Evolutionary conservation across 129 eudicot genomes (phyloP), one percentile per base, ranked within the genome.

Genomic region (Oenanthe sinensis): DNA sequence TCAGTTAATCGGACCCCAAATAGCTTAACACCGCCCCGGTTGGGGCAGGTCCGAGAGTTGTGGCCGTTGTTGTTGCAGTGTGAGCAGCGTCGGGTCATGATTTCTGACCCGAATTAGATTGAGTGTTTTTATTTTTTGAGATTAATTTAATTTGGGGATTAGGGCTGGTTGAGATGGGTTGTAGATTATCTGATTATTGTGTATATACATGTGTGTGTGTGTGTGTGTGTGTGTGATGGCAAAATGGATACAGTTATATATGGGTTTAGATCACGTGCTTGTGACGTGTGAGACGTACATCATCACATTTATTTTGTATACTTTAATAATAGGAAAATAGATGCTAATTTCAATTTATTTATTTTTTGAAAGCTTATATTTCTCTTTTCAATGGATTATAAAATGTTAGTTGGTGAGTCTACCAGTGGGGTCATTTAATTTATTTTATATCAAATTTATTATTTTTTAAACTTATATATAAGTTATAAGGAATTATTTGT

Each of bases 31-130:
- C 98, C 98, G 5, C 98, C 98, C 22, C 98, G 88, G 79, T 89
- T 93, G 70, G 98, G 98, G 78, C 98, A 94, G 60, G 98, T 94
- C 77, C 98, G 73, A 0, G 98, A 89, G 83, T 94, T 94, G 80
- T 94, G 98, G 36, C 98, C 98, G 83, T 94, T 94, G 85, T 91
- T 83, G 74, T 97, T 87, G 89, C 98, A 94, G 87, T 94, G 98
- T 62, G 98, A 94, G 78, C 98, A 94, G 47, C 91, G 81, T 45
- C 98, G 80, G 4, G 98, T 94, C 98, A 91, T 94, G 39, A 14
- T 46, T 44, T 2, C 0, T 4, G 48, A 42, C 76, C 47, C 52
- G 76, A 72, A 72, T 28, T 6, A 20, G 15, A 37, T 1, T n/a
- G 33, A 30, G 20, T 36, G 10, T 45, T 52, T 79, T 28, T 9